Evolutionary conservation across 2,329 filamentous ascomycete species (phyloP).

Genomic region (Fusarium gaditjirri): DNA sequence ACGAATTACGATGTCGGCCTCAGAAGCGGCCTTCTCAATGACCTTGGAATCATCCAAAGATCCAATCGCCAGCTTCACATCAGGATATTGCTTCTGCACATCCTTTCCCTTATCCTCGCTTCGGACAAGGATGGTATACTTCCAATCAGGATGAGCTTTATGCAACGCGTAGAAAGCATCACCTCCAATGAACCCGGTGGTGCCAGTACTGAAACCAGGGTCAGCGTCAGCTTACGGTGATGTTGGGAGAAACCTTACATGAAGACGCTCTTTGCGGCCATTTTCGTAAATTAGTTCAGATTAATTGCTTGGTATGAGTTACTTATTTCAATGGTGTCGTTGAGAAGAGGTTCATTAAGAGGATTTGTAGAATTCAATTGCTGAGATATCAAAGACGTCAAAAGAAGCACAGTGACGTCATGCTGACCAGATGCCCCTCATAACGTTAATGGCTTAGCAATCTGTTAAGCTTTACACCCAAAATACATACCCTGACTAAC

Average conservation of each 20-base stretch:
- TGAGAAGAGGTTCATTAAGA: rapidly evolving
- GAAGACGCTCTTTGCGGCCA: constrained; percentile 16
- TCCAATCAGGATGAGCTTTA: constrained; percentile 52
- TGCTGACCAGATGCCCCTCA: not conserved
- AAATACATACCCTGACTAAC: not conserved
- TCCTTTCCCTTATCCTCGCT: constrained; percentile 48
- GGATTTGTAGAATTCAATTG: rapidly evolving
- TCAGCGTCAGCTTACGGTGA: not conserved
- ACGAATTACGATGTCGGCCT: constrained; percentile 53
- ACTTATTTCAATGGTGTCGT: rapidly evolving
- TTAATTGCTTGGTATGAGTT: rapidly evolving
- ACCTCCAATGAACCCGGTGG: constrained; percentile 19
- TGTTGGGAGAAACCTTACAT: not conserved
- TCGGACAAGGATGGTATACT: constrained; percentile 56
- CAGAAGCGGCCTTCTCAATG: constrained; percentile 45
- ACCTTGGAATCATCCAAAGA: constrained; percentile 47
- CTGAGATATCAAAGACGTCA: constrained; percentile 13
- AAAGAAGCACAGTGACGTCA: constrained; percentile 9
- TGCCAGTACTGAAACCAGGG: not conserved
- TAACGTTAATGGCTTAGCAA: not conserved
- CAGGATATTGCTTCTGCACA: constrained; percentile 46
- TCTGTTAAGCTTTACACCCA: not conserved
- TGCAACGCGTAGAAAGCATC: constrained; percentile 15
- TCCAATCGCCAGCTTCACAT: constrained; percentile 46
- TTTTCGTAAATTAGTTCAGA: not conserved